Evolutionary conservation across 2,329 filamentous ascomycete species (phyloP).

Genomic region (Metarhizium anisopliae): DNA sequence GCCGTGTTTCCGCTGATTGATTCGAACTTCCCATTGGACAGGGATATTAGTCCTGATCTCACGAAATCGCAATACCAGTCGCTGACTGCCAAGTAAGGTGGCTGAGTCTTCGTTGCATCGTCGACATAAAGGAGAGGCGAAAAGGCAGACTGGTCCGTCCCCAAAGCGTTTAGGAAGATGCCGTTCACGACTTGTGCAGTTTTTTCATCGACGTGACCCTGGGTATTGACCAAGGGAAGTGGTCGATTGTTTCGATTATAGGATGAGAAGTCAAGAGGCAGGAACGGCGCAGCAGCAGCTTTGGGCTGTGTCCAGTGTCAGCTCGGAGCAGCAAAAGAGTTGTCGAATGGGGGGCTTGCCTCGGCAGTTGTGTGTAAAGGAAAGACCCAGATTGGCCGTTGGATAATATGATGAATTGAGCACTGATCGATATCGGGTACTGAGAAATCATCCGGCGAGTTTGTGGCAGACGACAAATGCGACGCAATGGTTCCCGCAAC

Average conservation of each 20-base stretch:
- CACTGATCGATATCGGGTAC: conserved; percentile 38
- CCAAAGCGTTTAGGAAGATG: conserved; percentile 38
- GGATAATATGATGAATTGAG: conserved; percentile 58
- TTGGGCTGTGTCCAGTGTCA: conserved; percentile 25
- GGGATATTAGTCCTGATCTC: conserved; percentile 49
- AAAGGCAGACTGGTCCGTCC: conserved; percentile 45
- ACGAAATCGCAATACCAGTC: conserved; percentile 69
- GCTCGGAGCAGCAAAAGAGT: neutral
- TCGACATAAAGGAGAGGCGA: conserved; percentile 31
- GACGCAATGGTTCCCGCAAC: conserved; percentile 63
- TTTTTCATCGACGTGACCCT: conserved; percentile 54
- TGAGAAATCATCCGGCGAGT: conserved; percentile 37
- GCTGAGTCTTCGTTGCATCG: conserved; percentile 33
- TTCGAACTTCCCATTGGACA: conserved; percentile 37
- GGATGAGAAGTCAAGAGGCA: conserved; percentile 63
- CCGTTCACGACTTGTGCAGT: conserved; percentile 45
- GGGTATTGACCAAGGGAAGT: conserved; percentile 48
- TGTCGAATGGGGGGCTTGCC: conserved; percentile 23
- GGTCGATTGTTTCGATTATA: conserved; percentile 61
- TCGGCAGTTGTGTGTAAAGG: conserved; percentile 48
- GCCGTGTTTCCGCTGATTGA: conserved; percentile 26
- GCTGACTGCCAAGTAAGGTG: conserved; percentile 59
- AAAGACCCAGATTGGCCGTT: conserved; percentile 64
- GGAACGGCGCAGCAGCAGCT: conserved; percentile 47
- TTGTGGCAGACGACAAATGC: conserved; percentile 55